Evolutionary conservation across 2,329 filamentous ascomycete species (phyloP).

Genomic region (Fusarium compactum): DNA sequence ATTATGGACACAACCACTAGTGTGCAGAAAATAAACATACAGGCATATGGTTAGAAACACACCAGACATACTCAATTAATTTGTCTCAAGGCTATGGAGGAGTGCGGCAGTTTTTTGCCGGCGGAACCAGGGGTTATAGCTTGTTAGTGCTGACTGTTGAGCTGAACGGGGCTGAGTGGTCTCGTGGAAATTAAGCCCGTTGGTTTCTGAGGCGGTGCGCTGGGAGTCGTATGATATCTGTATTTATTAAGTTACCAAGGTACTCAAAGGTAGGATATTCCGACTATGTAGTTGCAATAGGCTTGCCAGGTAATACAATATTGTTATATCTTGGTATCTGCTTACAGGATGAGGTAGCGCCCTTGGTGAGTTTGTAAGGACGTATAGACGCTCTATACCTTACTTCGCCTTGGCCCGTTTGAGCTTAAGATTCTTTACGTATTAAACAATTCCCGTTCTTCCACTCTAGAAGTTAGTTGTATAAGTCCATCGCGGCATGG

Average conservation of each 20-base stretch:
- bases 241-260: not conserved
- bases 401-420: too few species aligned
- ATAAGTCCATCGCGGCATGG: too few species aligned
- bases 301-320: accelerated
- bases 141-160: conserved; percentile 14
- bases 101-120: not conserved
- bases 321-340: too few species aligned
- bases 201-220: not conserved
- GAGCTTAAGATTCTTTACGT: too few species aligned
- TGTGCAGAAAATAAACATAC: not conserved
- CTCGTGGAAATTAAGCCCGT: not conserved
- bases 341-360: too few species aligned
- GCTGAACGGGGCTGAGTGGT: not conserved
- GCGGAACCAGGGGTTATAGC: not conserved
- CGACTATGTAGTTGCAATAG: not conserved
- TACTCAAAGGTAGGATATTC: accelerated
- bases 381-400: too few species aligned
- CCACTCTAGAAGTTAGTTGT: too few species aligned
- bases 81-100: not conserved
- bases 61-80: not conserved
- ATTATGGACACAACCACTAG: not conserved
- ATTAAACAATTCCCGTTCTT: too few species aligned
- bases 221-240: not conserved
- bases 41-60: not conserved
- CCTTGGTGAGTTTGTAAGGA: too few species aligned